Conservation (phyloP, 805 yeast species). For the Peterozyma xylosa region DNA sequence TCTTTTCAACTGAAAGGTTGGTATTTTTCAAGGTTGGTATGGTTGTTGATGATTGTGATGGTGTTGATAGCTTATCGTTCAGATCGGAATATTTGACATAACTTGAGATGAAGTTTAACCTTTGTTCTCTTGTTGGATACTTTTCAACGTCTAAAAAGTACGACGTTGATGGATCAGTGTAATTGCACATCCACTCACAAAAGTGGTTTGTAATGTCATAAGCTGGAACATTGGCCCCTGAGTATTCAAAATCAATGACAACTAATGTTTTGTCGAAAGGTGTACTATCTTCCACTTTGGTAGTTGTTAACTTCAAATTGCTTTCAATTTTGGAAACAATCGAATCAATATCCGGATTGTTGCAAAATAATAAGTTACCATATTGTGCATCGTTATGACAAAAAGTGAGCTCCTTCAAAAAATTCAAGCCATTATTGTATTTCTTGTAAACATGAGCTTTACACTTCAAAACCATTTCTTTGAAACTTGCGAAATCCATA, state of each 20-base stretch:
- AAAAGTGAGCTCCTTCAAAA: constrained; percentile 54
- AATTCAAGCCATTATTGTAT: constrained; percentile 32
- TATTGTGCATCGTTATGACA: constrained; percentile 97
- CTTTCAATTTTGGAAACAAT: constrained; percentile 1
- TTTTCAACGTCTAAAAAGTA: constrained; percentile 45
- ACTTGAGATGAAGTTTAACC: constrained; percentile 64
- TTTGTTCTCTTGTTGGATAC: constrained; percentile 66
- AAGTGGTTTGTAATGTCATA: constrained; percentile 91
- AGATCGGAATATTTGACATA: constrained; percentile 58
- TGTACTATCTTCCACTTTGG: constrained; percentile 1
- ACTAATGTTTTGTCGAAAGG: constrained; percentile 60
- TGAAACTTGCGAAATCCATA: constrained; percentile 43
- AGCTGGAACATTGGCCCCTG: constrained; percentile 86
- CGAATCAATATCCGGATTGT: constrained; percentile 3
- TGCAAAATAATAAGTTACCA: constrained; percentile 72
- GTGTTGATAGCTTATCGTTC: constrained; percentile 17
- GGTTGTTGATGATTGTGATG: background rate
- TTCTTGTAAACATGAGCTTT: constrained; percentile 51
- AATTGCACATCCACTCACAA: constrained; percentile 96
- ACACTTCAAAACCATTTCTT: constrained; percentile 41
- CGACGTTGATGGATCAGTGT: constrained; percentile 51
- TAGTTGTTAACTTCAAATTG: background rate
- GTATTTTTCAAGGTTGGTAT: background rate
- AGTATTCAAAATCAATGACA: constrained; percentile 94
- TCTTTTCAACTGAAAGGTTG: background rate